phyloP scores from a whole-genome alignment of 2,329 filamentous ascomycete genomes.

The Paecilomyces variotii region DNA sequence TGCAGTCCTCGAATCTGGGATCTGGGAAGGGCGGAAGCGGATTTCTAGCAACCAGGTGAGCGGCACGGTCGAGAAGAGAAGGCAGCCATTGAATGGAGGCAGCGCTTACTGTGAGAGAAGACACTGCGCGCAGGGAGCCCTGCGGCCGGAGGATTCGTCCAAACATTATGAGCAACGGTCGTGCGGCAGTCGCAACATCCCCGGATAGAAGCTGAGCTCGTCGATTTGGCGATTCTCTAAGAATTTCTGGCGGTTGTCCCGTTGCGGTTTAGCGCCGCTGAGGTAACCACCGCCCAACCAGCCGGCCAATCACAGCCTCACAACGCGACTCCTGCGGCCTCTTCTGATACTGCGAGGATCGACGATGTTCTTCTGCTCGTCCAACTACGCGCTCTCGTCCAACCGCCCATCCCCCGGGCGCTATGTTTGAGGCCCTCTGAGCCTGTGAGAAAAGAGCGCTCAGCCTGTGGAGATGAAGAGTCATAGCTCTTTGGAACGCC shows the following conservation, averaged over 20 bases:
- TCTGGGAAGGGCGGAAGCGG: conserved; percentile 27
- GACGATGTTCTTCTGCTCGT: not conserved
- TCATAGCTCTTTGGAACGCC: conserved; percentile 4
- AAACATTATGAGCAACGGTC: conserved; percentile 29
- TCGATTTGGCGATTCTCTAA: conserved; percentile 9
- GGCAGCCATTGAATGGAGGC: conserved; percentile 5
- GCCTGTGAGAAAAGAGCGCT: not conserved
- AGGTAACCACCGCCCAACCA: conserved; percentile 11
- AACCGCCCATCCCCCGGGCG: not conserved
- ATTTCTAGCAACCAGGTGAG: conserved; percentile 17
- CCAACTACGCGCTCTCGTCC: not conserved
- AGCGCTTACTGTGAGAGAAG: conserved; percentile 22
- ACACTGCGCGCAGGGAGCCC: conserved; percentile 33
- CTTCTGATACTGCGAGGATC: not conserved
- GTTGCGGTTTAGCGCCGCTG: conserved; percentile 20
- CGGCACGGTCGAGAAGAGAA: conserved; percentile 6
- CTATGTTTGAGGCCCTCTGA: not conserved
- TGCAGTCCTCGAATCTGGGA: conserved; percentile 34
- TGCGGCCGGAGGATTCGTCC: conserved; percentile 37
- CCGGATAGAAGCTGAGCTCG: not conserved
- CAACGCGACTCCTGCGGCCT: not conserved
- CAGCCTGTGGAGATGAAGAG: conserved; percentile 7
- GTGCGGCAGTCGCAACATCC: conserved; percentile 11
- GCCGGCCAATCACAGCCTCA: conserved; percentile 8
- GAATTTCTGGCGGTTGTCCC: conserved; percentile 26